Percentiles rank a stretch among this genome's conserved stretches.
These are phyloP conservation scores for Diplosphaera chodatii DNA, from an alignment of 139 green algal species.

Conservation along the genomic window DNA sequence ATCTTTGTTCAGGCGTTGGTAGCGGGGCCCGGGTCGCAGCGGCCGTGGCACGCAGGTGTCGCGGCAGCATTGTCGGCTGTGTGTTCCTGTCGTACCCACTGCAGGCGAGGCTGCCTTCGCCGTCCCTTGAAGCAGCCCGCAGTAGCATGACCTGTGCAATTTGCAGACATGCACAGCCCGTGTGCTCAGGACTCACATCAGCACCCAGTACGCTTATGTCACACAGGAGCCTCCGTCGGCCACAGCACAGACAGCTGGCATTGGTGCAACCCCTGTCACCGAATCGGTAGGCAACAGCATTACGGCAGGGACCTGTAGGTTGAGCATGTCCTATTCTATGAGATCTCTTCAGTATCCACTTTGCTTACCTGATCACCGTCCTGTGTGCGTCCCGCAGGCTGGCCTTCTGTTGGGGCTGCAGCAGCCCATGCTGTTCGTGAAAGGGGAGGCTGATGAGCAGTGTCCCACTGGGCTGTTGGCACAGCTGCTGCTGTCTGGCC, in stretches of 20 bases:
- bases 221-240: background rate
- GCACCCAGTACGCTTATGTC: too few species aligned
- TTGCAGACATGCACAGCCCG: too few species aligned
- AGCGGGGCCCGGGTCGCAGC: conserved; percentile 55
- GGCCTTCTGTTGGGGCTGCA: background rate
- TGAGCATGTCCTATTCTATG: too few species aligned
- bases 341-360: too few species aligned
- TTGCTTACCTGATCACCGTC: too few species aligned
- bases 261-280: background rate
- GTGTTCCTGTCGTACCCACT: conserved; percentile 58
- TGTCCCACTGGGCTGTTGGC: background rate
- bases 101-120: conserved; percentile 15
- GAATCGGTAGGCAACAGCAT: background rate
- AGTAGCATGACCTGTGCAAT: too few species aligned
- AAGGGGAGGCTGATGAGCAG: background rate
- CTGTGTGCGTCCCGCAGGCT: background rate
- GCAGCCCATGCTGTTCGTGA: background rate
- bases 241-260: background rate
- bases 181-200: too few species aligned
- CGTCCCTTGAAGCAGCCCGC: too few species aligned
- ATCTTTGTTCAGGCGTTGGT: conserved; percentile 22
- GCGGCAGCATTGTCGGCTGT: conserved; percentile 36
- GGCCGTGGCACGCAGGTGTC: conserved; percentile 21
- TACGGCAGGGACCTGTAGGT: too few species aligned
- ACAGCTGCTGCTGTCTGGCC: background rate